Base-by-base conservation (phyloP, 306 rosid genomes). In the Quercus rubra region DNA sequence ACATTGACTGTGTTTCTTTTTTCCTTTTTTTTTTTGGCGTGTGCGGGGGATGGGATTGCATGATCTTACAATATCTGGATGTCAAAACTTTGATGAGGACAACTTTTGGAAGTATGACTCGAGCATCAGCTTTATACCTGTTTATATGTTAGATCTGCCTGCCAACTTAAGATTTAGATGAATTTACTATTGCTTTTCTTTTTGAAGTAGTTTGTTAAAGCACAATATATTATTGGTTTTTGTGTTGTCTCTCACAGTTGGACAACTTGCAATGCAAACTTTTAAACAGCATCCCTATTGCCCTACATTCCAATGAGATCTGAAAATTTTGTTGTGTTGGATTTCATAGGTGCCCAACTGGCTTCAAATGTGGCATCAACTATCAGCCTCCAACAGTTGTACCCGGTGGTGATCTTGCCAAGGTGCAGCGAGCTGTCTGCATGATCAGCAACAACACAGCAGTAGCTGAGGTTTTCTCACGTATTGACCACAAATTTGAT, bases 361-460 rank as follows among this genome's bases (percentile, higher is more conserved):
- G 99, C 56, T 95, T 95, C 86, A 95, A 95, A 75, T 95, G 99
- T 33, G 99, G 99, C 61, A 95, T 95, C 86, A 95, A 95, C 88
- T 95, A 95, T 75, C 97, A 95, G 91, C 97, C 99, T 80, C 99
- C 99, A 9, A 88, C 99, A 19, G 99, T 95, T 38, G 99, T 95
- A 66, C 99, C 99, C 0, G 94, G 90, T 0, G 99, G 99, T 46
- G 99, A 95, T 84, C 97, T 95, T 62, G 99, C 99, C 64, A 87
- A 88, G 92, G 99, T 95, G 76, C 99, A 95, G 79, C 84, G 99
- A 71, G 99, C 99, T 35, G 99, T 95, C 49, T 95, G 99, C 87
- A 95, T 95, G 99, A 95, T 95, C 86, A 95, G 99, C 80, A 95
- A 95, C 88, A 95, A 95, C 92, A 95, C 99, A 17, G 99, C 99